Base-by-base conservation (phyloP, 768 basidiomycete genomes). In the Rhizopogon sp. region DNA sequence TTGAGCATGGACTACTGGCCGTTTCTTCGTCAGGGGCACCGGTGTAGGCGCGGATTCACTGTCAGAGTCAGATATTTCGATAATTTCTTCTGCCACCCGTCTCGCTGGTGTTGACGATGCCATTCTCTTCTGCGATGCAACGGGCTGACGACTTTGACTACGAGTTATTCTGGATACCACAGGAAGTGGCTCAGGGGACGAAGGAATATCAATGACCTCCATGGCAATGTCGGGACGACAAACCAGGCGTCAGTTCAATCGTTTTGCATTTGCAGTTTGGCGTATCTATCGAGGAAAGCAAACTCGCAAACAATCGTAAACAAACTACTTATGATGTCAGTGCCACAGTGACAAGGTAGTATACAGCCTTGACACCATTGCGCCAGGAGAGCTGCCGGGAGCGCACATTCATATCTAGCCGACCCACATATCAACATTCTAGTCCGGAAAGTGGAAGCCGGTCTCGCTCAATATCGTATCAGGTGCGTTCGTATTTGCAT, bases 31-130 rank as follows among this genome's bases (percentile, higher is more conserved):
- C 4, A 53, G 37, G 1, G 51, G 44, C 35, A 33, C 42, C 11
- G 54, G 52, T 54, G 49, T 6, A 50, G 50, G 28, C 14, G 40
- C 39, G 42, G 50, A 41, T 6, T 78, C 79, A 50, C 68, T 64
- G 44, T 81, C 79, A 22, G 79, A 78, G 62, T 84, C 81, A 1
- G 76, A 72, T 57, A 83, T 67, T 58, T 81, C 81, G 56, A 83
- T 80, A 25, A 81, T 67, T 51, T 72, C 64, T 41, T 56, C 2
- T 60, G 5, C 53, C 46, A 17, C 50, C 59, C 53, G 40, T 55
- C n/a, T 52, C 44, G 20, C 5, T 33, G 7, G 5, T 43, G 17
- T 53, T 10, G 20, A 42, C 59, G 56, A 7, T 29, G 58, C 43
- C 59, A 17, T 33, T 14, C 31, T 68, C 37, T 39, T 59, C 1